phyloP scores from a whole-genome alignment of 2,329 filamentous ascomycete genomes.

The Hypomyces rosellus region DNA sequence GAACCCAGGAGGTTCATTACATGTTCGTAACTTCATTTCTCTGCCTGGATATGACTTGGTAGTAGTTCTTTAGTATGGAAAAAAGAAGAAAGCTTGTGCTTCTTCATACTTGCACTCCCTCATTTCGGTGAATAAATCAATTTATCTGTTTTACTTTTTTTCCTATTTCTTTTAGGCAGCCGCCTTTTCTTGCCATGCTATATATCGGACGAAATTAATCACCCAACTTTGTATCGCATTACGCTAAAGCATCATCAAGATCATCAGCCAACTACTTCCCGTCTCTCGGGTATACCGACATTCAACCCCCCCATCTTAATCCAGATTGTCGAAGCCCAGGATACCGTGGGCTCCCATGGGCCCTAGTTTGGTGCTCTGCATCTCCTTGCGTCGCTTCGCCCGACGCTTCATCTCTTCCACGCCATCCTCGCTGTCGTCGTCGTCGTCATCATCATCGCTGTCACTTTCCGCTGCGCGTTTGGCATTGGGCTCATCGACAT shows the following conservation, averaged over 20 bases:
- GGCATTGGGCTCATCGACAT: constrained; percentile 22
- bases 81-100: too few species aligned
- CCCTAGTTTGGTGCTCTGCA: constrained; percentile 37
- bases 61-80: too few species aligned
- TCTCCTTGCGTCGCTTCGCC: constrained; percentile 38
- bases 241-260: background rate
- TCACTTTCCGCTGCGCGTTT: background rate
- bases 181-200: too few species aligned
- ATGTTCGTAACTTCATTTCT: too few species aligned
- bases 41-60: too few species aligned
- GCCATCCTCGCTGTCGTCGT: constrained; percentile 23
- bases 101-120: too few species aligned
- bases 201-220: too few species aligned
- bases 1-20: too few species aligned
- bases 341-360: constrained; percentile 47
- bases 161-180: too few species aligned
- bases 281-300: background rate
- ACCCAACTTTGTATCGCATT: background rate
- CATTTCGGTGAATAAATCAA: too few species aligned
- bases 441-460: constrained; percentile 33
- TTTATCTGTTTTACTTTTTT: too few species aligned
- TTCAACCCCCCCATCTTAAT: constrained; percentile 23
- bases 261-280: background rate
- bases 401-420: constrained; percentile 38
- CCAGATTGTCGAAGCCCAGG: constrained; percentile 43